Evolutionary conservation across 2,329 filamentous ascomycete genomes (phyloP).

Genomic region (Talaromyces albobiverticillius): DNA sequence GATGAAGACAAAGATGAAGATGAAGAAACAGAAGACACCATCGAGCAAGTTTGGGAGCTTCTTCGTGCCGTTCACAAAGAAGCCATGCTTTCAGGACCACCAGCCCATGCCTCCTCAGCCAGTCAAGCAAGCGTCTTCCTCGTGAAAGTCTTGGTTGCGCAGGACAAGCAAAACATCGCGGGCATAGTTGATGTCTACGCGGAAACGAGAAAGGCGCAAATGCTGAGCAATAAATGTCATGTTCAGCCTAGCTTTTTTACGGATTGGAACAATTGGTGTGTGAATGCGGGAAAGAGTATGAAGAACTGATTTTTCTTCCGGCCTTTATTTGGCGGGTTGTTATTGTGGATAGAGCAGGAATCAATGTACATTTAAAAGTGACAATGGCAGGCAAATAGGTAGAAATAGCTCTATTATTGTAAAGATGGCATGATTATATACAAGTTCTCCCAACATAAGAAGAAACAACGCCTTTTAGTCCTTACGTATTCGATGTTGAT

Average conservation of each 20-base stretch:
- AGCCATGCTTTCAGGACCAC: constrained; percentile 55
- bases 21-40: neutral
- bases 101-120: constrained; percentile 70
- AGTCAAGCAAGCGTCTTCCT: constrained; percentile 56
- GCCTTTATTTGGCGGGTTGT: neutral
- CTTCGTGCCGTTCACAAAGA: constrained; percentile 67
- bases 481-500: constrained; percentile 54
- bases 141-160: constrained; percentile 42
- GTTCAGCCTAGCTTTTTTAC: constrained; percentile 65
- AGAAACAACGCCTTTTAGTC: neutral
- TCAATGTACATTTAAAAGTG: too few relatives aligned
- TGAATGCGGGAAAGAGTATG: constrained; percentile 41
- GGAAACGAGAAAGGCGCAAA: constrained; percentile 59
- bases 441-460: too few relatives aligned
- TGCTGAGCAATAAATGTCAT: constrained; percentile 55
- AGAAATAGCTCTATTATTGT: too few relatives aligned
- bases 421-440: too few relatives aligned
- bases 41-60: constrained; percentile 52
- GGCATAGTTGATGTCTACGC: constrained; percentile 64
- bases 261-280: constrained; percentile 73
- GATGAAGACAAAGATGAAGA: neutral
- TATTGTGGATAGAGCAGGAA: neutral
- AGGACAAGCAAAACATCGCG: constrained; percentile 52
- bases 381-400: too few relatives aligned
- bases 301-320: constrained; percentile 27